Base-by-base conservation (phyloP, 2,329 filamentous ascomycete genomes). In the Apiospora aurea region DNA sequence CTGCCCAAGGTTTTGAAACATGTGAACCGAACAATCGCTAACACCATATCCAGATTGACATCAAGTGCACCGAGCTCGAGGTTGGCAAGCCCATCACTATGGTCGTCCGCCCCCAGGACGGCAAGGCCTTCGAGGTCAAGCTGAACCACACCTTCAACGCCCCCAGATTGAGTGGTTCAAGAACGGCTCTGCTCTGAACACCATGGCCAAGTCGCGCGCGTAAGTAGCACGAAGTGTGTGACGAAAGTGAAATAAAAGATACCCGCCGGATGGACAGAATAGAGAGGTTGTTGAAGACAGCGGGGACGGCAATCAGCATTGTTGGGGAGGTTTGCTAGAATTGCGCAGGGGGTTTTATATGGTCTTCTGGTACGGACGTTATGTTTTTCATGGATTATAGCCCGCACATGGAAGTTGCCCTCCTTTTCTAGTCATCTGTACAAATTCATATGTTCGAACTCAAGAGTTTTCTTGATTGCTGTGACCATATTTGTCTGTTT, bases 131-230 rank as follows among this genome's bases (percentile, higher is more conserved):
- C 85, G 93, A 98, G 76, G 82, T 97, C 78, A 88, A 93, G 85
- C 91, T 99, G 78, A 89, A 89, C 77, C 96, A 99, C 88, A 99
- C 96, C 76, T 99, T 97, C 92, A 99, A 99, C 89, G 94, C 94
- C 83, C 93, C 78, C 96, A 99, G 88, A 93, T 99, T 75, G 93
- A 98, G 87, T 99, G 96, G 96, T 99, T 99, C 91, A 95, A 95
- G 90, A 97, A 98, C 84, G 96, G 96, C 77, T 95, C 92, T 81
- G 96, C 96, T 71, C 89, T 99, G 77, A 99, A 99, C 91, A 98
- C 95, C 79, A 99, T 99, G 96, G 95, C 96, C 77, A 97, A 96
- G 91, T 73, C 77, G 61, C 66, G 79, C 68, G 79, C 78, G 76
- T 78, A 83, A 74, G 26, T 21, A 21, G 2, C 43, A 70, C 53